phyloP scores from a whole-genome alignment of 441 rosid genomes.

The Arabidopsis hybrid region DNA sequence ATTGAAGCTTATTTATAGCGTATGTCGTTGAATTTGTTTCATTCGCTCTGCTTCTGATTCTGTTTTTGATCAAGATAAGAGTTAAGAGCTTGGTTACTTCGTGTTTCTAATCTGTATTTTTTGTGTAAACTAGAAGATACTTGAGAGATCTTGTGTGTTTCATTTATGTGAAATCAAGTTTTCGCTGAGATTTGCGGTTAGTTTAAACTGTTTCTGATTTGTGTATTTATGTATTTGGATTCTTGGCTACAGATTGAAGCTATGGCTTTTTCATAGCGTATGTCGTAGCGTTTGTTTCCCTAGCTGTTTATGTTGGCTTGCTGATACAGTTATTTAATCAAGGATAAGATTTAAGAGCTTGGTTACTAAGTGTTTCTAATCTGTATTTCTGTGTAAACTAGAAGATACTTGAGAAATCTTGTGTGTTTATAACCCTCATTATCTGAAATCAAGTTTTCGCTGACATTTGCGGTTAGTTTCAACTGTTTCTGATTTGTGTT shows the following conservation, averaged over 20 bases:
- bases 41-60: conserved; percentile 85
- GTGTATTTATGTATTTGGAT: neutral
- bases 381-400: neutral
- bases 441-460: neutral
- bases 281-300: conserved; percentile 88
- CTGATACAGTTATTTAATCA: conserved; percentile 52
- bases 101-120: no score
- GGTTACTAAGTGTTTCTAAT: neutral
- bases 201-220: neutral
- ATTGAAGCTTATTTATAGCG: conserved; percentile 81
- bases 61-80: neutral
- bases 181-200: no score
- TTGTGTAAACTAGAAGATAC: no score
- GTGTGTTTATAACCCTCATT: neutral
- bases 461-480: neutral
- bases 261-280: conserved; percentile 94
- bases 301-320: conserved; percentile 66
- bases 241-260: conserved; percentile 73
- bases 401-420: neutral
- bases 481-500: neutral
- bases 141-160: no score
- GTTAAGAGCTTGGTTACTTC: no score
- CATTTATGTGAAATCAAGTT: no score
- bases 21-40: conserved; percentile 92
- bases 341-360: neutral